A percentile compares a stretch with the other conserved stretches of the same genome.
Evolutionary conservation across 768 basidiomycete species (phyloP).

Genomic region (Cyclocybe cylindracea): DNA sequence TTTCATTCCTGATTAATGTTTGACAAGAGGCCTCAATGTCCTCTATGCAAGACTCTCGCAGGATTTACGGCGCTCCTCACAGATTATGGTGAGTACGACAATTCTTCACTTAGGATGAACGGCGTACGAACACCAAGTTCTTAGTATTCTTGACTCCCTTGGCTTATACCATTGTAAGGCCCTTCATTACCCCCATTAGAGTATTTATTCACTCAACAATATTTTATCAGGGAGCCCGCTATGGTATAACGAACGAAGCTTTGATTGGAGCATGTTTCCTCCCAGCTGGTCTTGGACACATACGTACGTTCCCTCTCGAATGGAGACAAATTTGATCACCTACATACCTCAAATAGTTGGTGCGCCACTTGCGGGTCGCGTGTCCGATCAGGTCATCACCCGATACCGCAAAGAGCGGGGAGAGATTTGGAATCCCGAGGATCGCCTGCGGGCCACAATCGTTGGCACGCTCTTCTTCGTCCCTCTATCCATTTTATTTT

Average conservation of each 20-base stretch:
- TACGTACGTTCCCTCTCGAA: slow-evolving; percentile 17
- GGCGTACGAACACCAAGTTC: background rate
- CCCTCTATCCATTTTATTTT: slow-evolving; percentile 48
- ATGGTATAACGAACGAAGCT: slow-evolving; percentile 54
- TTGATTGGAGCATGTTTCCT: slow-evolving; percentile 59
- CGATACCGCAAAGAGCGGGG: slow-evolving; percentile 45
- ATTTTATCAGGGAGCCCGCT: slow-evolving; percentile 49
- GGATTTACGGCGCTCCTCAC: background rate
- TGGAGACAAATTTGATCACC: no score
- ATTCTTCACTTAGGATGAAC: background rate
- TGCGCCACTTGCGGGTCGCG: slow-evolving; percentile 52
- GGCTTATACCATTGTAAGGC: slow-evolving; percentile 61
- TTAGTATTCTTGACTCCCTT: slow-evolving; percentile 57
- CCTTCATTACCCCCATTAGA: background rate
- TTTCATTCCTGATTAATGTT: slow-evolving; percentile 2
- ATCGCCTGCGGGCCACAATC: slow-evolving; percentile 54
- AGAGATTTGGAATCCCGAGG: slow-evolving; percentile 66
- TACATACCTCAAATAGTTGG: slow-evolving; percentile 17
- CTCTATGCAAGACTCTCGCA: no score
- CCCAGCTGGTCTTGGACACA: slow-evolving; percentile 56
- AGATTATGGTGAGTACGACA: background rate
- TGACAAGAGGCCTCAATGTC: no score
- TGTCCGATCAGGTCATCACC: slow-evolving; percentile 55
- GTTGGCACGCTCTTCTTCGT: slow-evolving; percentile 45
- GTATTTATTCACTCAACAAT: background rate